Evolutionary conservation across 805 yeast genomes (phyloP).

Genomic region (Barnettozyma botsteinii): DNA sequence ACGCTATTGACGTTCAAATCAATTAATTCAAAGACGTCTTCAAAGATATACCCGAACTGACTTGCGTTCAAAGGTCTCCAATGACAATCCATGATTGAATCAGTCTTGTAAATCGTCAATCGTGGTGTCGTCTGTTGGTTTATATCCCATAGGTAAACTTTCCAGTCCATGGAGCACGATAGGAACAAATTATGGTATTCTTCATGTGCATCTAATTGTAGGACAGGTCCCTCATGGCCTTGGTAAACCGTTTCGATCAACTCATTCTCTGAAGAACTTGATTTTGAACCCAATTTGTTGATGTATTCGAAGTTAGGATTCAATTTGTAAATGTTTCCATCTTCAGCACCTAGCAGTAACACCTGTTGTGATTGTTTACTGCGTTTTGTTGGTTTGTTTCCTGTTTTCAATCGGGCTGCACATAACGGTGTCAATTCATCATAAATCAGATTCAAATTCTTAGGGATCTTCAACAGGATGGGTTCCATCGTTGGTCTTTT

Average conservation of each 20-base stretch:
- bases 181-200: conserved; percentile 22
- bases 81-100: conserved; percentile 22
- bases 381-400: background rate
- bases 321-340: conserved; percentile 29
- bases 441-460: conserved; percentile 17
- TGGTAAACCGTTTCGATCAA: conserved; percentile 17
- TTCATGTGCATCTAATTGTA: conserved; percentile 14
- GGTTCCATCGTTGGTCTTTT: conserved; percentile 21
- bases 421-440: conserved; percentile 29
- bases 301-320: conserved; percentile 19
- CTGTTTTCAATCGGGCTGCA: conserved; percentile 17
- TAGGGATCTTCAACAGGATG: conserved; percentile 22
- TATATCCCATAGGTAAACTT: conserved; percentile 25
- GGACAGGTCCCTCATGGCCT: conserved; percentile 26
- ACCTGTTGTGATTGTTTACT: background rate
- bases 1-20: conserved; percentile 26
- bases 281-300: conserved; percentile 9
- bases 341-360: conserved; percentile 28
- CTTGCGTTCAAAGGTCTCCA: conserved; percentile 25
- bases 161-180: conserved; percentile 29
- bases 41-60: conserved; percentile 28
- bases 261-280: conserved; percentile 9
- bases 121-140: conserved; percentile 16
- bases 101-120: conserved; percentile 21
- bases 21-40: conserved; percentile 27